phyloP scores from a whole-genome alignment of 257 asterid genomes.

The Solanum rostratum region DNA sequence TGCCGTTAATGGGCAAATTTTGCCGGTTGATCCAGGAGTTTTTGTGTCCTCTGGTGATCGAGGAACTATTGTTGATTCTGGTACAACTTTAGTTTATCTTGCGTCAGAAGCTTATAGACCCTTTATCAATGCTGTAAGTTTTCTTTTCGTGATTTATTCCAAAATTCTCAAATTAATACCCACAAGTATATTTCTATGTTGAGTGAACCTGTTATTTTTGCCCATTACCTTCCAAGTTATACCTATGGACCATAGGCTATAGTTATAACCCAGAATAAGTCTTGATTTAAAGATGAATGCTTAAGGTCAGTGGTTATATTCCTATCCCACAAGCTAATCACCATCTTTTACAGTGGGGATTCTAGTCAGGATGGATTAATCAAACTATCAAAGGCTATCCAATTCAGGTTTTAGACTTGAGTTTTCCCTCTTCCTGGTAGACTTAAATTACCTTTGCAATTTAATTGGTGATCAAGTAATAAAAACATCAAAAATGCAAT shows the following conservation, averaged over 20 bases:
- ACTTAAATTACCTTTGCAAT: neutral
- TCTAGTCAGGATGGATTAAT: neutral
- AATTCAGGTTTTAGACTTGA: neutral
- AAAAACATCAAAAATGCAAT: neutral
- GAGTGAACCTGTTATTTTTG: neutral
- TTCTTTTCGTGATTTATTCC: neutral
- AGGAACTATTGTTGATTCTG: slow-evolving; percentile 80
- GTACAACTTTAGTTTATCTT: slow-evolving; percentile 82
- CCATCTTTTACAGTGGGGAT: neutral
- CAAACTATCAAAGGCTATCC: neutral
- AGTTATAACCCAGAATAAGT: neutral
- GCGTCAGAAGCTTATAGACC: slow-evolving; percentile 78
- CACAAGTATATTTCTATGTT: neutral
- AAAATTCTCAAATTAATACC: neutral
- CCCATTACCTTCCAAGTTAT: neutral
- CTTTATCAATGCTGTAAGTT: slow-evolving; percentile 59
- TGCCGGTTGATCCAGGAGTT: slow-evolving; percentile 59
- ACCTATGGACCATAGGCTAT: neutral
- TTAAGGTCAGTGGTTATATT: neutral
- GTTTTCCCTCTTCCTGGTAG: neutral
- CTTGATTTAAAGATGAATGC: neutral
- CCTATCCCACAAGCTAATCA: neutral
- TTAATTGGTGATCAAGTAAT: neutral
- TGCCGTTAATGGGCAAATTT: slow-evolving; percentile 53
- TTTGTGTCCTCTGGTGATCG: slow-evolving; percentile 52